phyloP scores from a whole-genome alignment of 2,329 filamentous ascomycete species.

The Neopestalotiopsis clavispora region DNA sequence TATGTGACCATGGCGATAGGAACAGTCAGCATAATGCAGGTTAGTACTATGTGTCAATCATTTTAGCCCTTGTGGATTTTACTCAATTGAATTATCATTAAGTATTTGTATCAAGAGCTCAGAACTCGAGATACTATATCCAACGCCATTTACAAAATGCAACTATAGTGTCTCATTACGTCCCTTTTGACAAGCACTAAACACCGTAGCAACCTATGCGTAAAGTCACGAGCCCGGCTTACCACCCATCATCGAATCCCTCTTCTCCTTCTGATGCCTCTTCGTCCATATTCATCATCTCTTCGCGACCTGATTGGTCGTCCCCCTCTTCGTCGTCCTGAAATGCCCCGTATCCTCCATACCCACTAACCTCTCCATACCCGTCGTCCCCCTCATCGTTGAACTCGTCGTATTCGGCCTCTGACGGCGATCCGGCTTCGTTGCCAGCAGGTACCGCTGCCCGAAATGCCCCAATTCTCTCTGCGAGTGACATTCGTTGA shows the following conservation, averaged over 20 bases:
- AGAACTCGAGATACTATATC: background rate
- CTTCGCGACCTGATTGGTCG: constrained; percentile 9
- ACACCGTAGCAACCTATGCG: background rate
- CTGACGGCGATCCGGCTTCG: background rate
- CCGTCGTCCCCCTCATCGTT: constrained; percentile 19
- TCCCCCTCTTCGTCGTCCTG: constrained; percentile 22
- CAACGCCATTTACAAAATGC: background rate
- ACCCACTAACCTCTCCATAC: constrained; percentile 16
- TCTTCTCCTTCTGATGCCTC: constrained; percentile 20
- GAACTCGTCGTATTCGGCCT: constrained; percentile 17
- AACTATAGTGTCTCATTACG: background rate
- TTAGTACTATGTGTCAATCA: too few relatives aligned
- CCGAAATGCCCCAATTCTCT: constrained; percentile 26
- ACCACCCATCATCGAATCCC: constrained; percentile 19
- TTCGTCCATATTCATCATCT: constrained; percentile 19
- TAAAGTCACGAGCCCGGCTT: background rate
- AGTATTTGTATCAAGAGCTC: background rate
- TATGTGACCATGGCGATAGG: too few relatives aligned
- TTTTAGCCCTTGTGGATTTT: too few relatives aligned
- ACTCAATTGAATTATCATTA: background rate
- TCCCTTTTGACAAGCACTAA: background rate
- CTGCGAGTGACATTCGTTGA: constrained; percentile 24
- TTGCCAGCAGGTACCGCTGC: constrained; percentile 21
- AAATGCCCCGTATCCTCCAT: constrained; percentile 18
- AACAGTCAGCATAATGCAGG: too few relatives aligned